Evolutionary conservation across 441 rosid species (phyloP), one percentile per base, ranked within the genome.

Genomic region (Iberis amara): DNA sequence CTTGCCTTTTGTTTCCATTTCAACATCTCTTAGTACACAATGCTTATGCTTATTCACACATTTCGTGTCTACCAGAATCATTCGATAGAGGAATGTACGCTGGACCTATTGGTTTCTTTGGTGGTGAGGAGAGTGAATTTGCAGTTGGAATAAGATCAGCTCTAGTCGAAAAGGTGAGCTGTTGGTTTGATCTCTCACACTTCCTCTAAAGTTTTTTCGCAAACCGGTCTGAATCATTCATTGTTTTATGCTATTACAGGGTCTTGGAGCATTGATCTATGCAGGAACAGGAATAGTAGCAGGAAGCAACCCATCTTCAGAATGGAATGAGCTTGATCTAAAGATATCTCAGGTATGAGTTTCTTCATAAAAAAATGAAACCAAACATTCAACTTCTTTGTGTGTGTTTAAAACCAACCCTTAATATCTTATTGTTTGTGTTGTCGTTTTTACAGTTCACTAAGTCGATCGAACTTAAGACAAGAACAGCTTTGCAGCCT

Each of bases 31-130:
- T 32, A 32, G 10, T 7, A 32, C 10, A 7, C 7, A 32, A 8
- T 32, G n/a, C 5, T 3, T 32, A 32, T 32, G 36, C 5, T 32
- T 8, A n/a, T n/a, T 32, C 37, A 8, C n/a, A 8, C 3, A 8
- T 8, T 32, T 0, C n/a, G n/a, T 7, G 37, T 8, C n/a, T 32
- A 2, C 3, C 71, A 87, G 98, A 90, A 67, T 58, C 75, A 61
- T 90, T 87, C 71, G 96, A 87, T 65, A 77, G 98, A 68, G 98
- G 96, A 65, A 87, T 90, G 92, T 90, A 78, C 75, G 95, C 92
- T 63, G 98, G 96, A 21, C 90, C 98, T 14, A 69, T 90, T 55
- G 98, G 95, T 15, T 90, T 89, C 80, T 85, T 87, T 76, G 96
- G 98, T 66, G 98, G 98, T 65, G 81, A 80, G 37, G 95, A 87